These are phyloP conservation scores for Ophiostoma quercus DNA, from an alignment of 2,329 filamentous ascomycete species.

Conservation along the genomic window DNA sequence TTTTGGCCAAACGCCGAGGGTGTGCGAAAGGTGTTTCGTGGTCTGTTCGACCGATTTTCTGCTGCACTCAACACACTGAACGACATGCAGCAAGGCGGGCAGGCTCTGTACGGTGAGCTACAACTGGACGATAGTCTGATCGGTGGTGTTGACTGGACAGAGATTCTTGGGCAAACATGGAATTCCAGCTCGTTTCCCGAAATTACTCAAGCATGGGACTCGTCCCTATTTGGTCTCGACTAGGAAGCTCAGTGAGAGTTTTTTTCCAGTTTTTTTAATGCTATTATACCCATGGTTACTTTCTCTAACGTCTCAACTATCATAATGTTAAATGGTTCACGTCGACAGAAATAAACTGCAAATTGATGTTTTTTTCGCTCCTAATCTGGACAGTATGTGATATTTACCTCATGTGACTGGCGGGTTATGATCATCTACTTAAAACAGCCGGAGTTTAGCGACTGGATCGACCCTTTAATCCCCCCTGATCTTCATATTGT, in stretches of 20 bases:
- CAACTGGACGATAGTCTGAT: not conserved
- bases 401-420: too few species aligned
- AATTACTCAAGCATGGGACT: constrained; percentile 14
- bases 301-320: not conserved
- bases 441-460: too few species aligned
- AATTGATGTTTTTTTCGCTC: too few species aligned
- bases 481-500: too few species aligned
- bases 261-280: too few species aligned
- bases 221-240: constrained; percentile 18
- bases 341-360: too few species aligned
- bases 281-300: not conserved
- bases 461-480: too few species aligned
- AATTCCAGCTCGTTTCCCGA: constrained; percentile 7
- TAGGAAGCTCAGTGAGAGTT: too few species aligned
- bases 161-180: constrained; percentile 22
- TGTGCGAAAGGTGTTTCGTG: constrained; percentile 21
- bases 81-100: not conserved
- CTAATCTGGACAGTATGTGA: too few species aligned
- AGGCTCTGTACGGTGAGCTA: not conserved
- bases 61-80: not conserved
- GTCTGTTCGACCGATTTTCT: constrained; percentile 20
- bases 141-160: constrained; percentile 20
- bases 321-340: too few species aligned
- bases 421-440: too few species aligned
- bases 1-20: constrained; percentile 25